These are phyloP conservation scores for Suillus plorans DNA, from an alignment of 768 basidiomycete genomes.

Conservation along the genomic window DNA sequence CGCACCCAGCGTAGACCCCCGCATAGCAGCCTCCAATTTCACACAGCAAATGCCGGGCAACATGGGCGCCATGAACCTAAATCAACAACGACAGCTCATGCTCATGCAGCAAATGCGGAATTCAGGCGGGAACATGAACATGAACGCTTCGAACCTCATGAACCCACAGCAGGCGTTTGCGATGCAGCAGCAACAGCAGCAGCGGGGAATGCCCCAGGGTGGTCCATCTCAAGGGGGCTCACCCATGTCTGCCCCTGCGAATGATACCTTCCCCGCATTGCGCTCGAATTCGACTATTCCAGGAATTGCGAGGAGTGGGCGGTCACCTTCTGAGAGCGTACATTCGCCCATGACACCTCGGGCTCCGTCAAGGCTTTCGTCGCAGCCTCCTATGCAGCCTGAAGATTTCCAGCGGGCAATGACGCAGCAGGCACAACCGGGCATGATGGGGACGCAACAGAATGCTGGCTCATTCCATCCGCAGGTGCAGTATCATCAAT, in stretches of 20 bases:
- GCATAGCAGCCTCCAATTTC: conserved; percentile 28
- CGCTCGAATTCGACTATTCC: conserved; percentile 64
- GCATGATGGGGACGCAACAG: conserved; percentile 24
- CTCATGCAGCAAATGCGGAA: conserved; percentile 37
- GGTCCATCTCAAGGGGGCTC: conserved; percentile 40
- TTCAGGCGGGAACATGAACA: conserved; percentile 25
- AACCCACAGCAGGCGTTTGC: conserved; percentile 34
- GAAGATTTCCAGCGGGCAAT: conserved; percentile 38
- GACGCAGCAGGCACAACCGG: conserved; percentile 36
- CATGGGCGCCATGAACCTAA: conserved; percentile 27
- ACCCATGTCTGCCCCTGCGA: conserved; percentile 41
- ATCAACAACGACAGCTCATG: conserved; percentile 48
- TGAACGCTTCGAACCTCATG: conserved; percentile 30
- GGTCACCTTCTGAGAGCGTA: conserved; percentile 70
- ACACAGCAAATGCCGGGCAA: conserved; percentile 29
- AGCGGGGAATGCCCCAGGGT: conserved; percentile 36
- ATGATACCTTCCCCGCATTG: conserved; percentile 47
- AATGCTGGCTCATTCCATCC: conserved; percentile 24
- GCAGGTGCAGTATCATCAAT: conserved; percentile 42
- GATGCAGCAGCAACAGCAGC: conserved; percentile 36
- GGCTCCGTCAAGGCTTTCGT: conserved; percentile 33
- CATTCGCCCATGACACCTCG: conserved; percentile 45
- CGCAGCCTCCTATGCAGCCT: conserved; percentile 50
- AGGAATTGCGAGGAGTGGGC: conserved; percentile 71
- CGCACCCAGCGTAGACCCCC: conserved; percentile 30